Percentiles rank a stretch among this genome's conserved stretches.
These are phyloP conservation scores for Rhizophagus sp. DNA, from an alignment of 192 early-diverging fungal species.

Conservation along the genomic window DNA sequence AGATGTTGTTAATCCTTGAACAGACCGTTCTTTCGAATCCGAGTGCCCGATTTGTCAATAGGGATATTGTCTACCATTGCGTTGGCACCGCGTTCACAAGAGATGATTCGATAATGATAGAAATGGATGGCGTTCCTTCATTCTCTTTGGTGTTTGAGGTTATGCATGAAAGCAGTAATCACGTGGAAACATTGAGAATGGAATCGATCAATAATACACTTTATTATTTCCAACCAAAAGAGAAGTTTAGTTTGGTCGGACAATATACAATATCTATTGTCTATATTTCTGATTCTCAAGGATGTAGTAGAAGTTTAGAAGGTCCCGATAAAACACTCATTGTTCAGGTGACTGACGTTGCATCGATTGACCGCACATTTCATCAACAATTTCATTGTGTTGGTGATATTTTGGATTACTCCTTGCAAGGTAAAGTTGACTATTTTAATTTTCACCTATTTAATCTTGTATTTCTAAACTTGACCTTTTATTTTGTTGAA, in stretches of 20 bases:
- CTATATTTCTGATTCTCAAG: conserved; percentile 37
- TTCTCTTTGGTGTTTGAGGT: conserved; percentile 38
- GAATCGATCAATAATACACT: conserved; percentile 32
- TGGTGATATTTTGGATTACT: conserved; percentile 42
- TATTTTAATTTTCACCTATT: not conserved
- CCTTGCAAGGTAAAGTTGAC: conserved; percentile 32
- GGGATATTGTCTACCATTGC: conserved; percentile 32
- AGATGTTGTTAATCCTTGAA: conserved; percentile 33
- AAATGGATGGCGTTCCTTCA: conserved; percentile 38
- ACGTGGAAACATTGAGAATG: conserved; percentile 23
- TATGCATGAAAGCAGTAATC: conserved; percentile 28
- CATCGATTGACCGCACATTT: conserved; percentile 17
- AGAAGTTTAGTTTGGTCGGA: conserved; percentile 34
- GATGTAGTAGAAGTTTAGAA: conserved; percentile 31
- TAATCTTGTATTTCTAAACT: not conserved
- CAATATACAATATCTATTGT: conserved; percentile 38
- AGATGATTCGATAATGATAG: conserved; percentile 33
- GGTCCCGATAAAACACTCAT: not conserved
- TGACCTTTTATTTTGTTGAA: conserved; percentile 3
- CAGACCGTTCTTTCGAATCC: conserved; percentile 40
- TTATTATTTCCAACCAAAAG: conserved; percentile 30
- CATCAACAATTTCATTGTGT: conserved; percentile 41
- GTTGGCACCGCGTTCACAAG: conserved; percentile 37
- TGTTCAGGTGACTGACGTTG: conserved; percentile 22
- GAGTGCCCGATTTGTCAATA: conserved; percentile 33